Conservation (phyloP, 1,284 basidiomycete species). For the Moesziomyces antarcticus region DNA sequence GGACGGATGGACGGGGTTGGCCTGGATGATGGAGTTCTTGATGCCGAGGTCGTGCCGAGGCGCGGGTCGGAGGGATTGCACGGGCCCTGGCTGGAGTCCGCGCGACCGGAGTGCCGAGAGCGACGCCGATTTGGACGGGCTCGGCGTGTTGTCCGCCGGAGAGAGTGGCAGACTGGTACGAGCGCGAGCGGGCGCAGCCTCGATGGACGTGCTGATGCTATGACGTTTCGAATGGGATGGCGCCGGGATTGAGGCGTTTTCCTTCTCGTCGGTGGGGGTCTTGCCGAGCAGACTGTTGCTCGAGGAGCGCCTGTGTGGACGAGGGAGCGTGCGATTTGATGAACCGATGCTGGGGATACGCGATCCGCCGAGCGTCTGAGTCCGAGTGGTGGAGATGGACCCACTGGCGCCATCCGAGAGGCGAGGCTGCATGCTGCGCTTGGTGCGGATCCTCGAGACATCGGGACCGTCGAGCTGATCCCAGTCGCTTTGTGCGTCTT, state of each 20-base stretch:
- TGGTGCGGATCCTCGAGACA: slow-evolving; percentile 33
- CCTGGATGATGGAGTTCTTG: slow-evolving; percentile 28
- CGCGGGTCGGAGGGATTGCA: slow-evolving; percentile 1
- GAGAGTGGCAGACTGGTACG: slow-evolving; percentile 30
- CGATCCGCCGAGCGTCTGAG: neutral
- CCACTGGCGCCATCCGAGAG: no score
- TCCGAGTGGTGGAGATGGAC: neutral
- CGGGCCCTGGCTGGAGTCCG: slow-evolving; percentile 11
- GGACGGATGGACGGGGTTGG: slow-evolving; percentile 35
- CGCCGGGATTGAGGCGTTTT: slow-evolving; percentile 10
- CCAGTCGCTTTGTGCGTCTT: slow-evolving; percentile 6
- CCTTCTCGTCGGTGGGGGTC: slow-evolving; percentile 14
- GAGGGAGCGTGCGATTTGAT: neutral
- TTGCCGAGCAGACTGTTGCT: slow-evolving; percentile 7
- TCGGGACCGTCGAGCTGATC: slow-evolving; percentile 21
- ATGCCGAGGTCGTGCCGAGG: slow-evolving; percentile 25
- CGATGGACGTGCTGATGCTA: slow-evolving; percentile 5
- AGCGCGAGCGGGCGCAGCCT: neutral
- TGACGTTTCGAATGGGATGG: slow-evolving; percentile 6
- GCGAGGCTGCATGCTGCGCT: neutral
- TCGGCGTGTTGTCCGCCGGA: slow-evolving; percentile 7
- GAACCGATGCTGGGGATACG: slow-evolving; percentile 33
- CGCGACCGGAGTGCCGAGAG: slow-evolving; percentile 21
- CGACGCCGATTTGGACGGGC: slow-evolving; percentile 11
- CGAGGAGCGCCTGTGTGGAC: slow-evolving; percentile 8